phyloP scores from a whole-genome alignment of 257 asterid genomes.

The Eucommia ulmoides region DNA sequence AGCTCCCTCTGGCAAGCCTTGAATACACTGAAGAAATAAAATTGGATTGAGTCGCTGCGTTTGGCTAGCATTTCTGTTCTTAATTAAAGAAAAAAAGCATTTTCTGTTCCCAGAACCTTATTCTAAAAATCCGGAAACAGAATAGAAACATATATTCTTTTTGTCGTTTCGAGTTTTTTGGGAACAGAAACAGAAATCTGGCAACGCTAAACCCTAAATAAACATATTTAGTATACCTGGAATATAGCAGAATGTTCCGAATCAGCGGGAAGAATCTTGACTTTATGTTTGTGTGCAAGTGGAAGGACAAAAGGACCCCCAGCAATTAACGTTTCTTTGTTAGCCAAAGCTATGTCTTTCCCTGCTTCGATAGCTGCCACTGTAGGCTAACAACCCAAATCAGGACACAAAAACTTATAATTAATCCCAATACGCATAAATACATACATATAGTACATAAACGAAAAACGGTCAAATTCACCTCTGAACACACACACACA shows the following conservation, averaged over 20 bases:
- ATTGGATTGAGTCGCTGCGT: constrained; percentile 4
- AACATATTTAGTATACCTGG: constrained; percentile 41
- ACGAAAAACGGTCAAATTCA: too few species aligned
- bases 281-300: constrained; percentile 88
- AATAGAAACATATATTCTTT: too few species aligned
- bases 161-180: too few species aligned
- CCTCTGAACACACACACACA: too few species aligned
- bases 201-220: too few species aligned
- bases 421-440: too few species aligned
- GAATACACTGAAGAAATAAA: constrained; percentile 63
- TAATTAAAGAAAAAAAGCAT: too few species aligned
- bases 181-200: too few species aligned
- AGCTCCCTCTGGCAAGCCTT: constrained; percentile 97
- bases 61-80: background rate
- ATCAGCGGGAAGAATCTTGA: constrained; percentile 99
- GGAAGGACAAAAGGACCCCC: constrained; percentile 99
- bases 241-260: constrained; percentile 98
- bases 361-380: constrained; percentile 99
- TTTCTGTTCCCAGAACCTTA: too few species aligned
- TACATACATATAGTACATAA: too few species aligned
- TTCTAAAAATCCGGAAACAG: too few species aligned
- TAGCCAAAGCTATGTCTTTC: constrained; percentile 95
- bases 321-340: constrained; percentile 91
- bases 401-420: too few species aligned
- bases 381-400: constrained; percentile 49